Percentiles rank a stretch among this genome's conserved stretches.
Conservation (phyloP, 75 land plant genomes). For the Pinus albicaulis region DNA sequence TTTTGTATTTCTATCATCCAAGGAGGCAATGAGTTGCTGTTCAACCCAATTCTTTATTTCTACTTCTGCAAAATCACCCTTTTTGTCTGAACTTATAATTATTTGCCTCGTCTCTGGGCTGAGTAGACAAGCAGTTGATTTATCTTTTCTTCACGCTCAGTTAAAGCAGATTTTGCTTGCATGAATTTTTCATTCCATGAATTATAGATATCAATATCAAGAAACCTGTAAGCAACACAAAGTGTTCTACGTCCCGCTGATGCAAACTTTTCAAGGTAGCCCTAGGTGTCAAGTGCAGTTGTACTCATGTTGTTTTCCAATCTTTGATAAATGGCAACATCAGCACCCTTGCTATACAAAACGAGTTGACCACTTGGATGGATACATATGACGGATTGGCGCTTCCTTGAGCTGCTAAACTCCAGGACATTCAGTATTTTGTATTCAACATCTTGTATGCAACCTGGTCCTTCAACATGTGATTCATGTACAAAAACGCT, state of each 20-base stretch:
- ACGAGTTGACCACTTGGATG: conserved; percentile 41
- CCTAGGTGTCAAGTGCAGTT: conserved; percentile 28
- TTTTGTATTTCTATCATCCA: background rate
- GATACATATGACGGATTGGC: conserved; percentile 49
- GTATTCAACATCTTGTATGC: conserved; percentile 37
- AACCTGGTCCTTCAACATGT: conserved; percentile 35
- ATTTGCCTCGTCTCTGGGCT: conserved; percentile 41
- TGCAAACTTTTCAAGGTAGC: conserved; percentile 44
- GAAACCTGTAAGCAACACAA: conserved; percentile 42
- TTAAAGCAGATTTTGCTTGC: conserved; percentile 43
- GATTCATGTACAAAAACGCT: conserved; percentile 45
- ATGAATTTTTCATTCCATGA: conserved; percentile 50
- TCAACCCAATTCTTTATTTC: conserved; percentile 2
- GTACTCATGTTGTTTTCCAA: conserved; percentile 22
- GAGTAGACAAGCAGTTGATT: conserved; percentile 45
- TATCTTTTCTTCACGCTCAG: conserved; percentile 45
- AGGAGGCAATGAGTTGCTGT: background rate
- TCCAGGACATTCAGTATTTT: conserved; percentile 51
- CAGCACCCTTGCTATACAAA: conserved; percentile 57
- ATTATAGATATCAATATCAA: conserved; percentile 31
- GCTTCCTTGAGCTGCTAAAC: conserved; percentile 52
- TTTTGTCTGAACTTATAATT: conserved; percentile 40
- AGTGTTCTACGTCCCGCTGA: conserved; percentile 47
- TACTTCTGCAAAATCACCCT: conserved; percentile 39
- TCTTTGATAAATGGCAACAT: conserved; percentile 44